These are phyloP conservation scores for Clausena lansium DNA, from an alignment of 345 rosid genomes.

Conservation along the genomic window DNA sequence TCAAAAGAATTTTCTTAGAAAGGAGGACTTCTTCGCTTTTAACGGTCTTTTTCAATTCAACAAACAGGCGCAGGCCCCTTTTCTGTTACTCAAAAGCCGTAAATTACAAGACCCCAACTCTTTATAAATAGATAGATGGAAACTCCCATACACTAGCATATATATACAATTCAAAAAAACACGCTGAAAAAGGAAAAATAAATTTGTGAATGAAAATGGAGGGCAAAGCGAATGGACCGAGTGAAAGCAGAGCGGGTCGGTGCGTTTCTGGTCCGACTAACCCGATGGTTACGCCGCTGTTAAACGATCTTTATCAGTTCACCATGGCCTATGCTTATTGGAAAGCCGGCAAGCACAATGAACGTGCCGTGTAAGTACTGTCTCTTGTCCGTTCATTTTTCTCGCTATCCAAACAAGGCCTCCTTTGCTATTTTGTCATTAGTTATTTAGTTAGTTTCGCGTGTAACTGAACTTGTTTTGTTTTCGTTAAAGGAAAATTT, in stretches of 20 bases:
- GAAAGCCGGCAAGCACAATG: slow-evolving; percentile 89
- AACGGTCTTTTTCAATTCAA: background rate
- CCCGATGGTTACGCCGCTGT: slow-evolving; percentile 93
- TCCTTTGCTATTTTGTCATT: background rate
- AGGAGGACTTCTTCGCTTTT: background rate
- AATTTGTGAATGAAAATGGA: slow-evolving; percentile 25
- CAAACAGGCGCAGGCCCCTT: background rate
- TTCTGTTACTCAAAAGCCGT: background rate
- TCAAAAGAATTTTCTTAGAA: background rate
- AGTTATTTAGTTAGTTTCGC: background rate
- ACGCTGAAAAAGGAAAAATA: background rate
- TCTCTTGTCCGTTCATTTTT: background rate
- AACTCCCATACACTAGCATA: background rate
- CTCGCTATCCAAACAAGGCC: background rate
- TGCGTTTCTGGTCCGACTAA: slow-evolving; percentile 63
- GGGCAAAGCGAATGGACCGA: slow-evolving; percentile 28
- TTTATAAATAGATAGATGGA: background rate
- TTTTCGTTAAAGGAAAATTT: background rate
- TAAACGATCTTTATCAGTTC: slow-evolving; percentile 96
- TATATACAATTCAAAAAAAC: background rate
- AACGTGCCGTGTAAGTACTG: slow-evolving; percentile 66
- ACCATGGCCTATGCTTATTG: slow-evolving; percentile 98
- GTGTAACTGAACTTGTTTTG: background rate
- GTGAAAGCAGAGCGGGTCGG: slow-evolving; percentile 32
- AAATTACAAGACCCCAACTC: background rate